A percentile compares a stretch with the other conserved stretches of the same genome.
Conservation (phyloP, 495 filamentous ascomycete genomes). For the Aspergillus egyptiacus region DNA sequence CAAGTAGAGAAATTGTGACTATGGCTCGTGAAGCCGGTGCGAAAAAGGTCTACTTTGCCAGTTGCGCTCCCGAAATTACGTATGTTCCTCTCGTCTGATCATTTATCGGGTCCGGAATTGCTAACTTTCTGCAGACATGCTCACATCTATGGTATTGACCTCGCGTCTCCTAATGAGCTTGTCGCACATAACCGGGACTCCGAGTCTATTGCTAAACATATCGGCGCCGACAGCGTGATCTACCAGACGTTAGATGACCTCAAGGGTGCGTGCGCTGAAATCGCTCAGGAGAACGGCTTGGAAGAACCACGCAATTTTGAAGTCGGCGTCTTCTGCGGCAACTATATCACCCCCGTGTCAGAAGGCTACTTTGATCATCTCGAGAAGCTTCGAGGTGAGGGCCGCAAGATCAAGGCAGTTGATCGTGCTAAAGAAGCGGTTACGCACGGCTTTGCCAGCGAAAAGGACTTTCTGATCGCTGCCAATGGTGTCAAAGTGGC, state of each 20-base stretch:
- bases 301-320: conserved; percentile 64
- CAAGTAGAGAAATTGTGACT: conserved; percentile 80
- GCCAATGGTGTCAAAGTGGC: conserved; percentile 56
- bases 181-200: conserved; percentile 73
- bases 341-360: conserved; percentile 78
- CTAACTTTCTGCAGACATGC: conserved; percentile 45
- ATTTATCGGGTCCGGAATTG: conserved; percentile 4
- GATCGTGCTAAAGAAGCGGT: conserved; percentile 65
- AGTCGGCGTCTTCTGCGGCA: conserved; percentile 93
- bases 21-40: conserved; percentile 93
- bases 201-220: conserved; percentile 65
- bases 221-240: conserved; percentile 87
- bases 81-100: conserved; percentile 19
- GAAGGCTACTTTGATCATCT: conserved; percentile 85
- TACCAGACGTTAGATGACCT: conserved; percentile 85
- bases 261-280: conserved; percentile 70
- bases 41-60: conserved; percentile 83
- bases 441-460: conserved; percentile 55
- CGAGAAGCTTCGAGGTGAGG: conserved; percentile 68
- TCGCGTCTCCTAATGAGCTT: conserved; percentile 75
- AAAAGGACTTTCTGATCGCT: conserved; percentile 57
- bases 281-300: conserved; percentile 48
- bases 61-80: conserved; percentile 81
- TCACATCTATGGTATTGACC: conserved; percentile 84
- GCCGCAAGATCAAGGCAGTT: conserved; percentile 62